Percentiles rank a stretch among this genome's conserved stretches.
phyloP scores from a whole-genome alignment of 2,329 filamentous ascomycete genomes.

The Sarocladium kiliense region DNA sequence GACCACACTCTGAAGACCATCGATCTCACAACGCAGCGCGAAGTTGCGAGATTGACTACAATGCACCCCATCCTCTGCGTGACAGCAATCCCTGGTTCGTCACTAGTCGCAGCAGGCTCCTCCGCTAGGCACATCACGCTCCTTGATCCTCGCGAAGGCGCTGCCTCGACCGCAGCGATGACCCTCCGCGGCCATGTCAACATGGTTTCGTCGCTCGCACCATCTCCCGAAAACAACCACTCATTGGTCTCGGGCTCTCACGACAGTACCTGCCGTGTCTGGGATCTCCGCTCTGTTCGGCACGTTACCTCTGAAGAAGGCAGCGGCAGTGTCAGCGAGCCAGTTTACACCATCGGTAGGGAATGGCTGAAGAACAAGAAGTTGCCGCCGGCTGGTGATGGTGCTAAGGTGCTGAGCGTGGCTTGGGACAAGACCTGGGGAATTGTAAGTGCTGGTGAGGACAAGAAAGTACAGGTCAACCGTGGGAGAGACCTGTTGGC shows the following conservation, averaged over 20 bases:
- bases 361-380: constrained; percentile 62
- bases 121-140: constrained; percentile 83
- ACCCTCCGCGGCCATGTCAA: constrained; percentile 89
- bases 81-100: constrained; percentile 64
- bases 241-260: constrained; percentile 85
- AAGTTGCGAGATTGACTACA: constrained; percentile 79
- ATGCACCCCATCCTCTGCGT: constrained; percentile 79
- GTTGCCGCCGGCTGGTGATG: constrained; percentile 67
- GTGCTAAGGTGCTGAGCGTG: constrained; percentile 85
- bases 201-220: constrained; percentile 48
- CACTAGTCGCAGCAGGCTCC: constrained; percentile 66
- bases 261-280: constrained; percentile 88
- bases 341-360: constrained; percentile 70
- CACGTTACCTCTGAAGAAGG: constrained; percentile 54
- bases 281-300: constrained; percentile 77
- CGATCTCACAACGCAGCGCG: constrained; percentile 74
- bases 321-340: constrained; percentile 62
- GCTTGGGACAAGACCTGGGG: constrained; percentile 82
- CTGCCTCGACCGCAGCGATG: constrained; percentile 74
- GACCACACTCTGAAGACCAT: constrained; percentile 90
- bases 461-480: constrained; percentile 93
- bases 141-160: constrained; percentile 81
- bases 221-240: constrained; percentile 63
- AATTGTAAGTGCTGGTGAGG: constrained; percentile 87
- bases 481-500: constrained; percentile 51